Evolutionary conservation across 495 filamentous ascomycete species (phyloP), one percentile per base, ranked within the genome.

Genomic region (Penicillium flavigenum): DNA sequence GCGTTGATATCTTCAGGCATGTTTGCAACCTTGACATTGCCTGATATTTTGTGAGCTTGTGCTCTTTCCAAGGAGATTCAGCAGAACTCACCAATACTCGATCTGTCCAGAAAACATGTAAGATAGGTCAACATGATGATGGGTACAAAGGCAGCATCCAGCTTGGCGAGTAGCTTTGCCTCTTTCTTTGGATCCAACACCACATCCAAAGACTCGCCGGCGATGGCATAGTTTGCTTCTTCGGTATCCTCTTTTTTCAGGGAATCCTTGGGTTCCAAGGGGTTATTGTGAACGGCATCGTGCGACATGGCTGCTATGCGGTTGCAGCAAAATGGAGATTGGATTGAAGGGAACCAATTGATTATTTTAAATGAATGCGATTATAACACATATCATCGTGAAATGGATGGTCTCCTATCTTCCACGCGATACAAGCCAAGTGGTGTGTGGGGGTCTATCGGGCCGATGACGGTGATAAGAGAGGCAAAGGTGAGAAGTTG

Each of bases 101-200:
- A 69, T 29, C 78, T 69, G 56, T 80, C 77, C 36, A 80, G 56
- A 48, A 79, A 79, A 50, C 74, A 75, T 12, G 71, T 66, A 12
- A 80, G 56, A 46, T 79, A 79, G 0, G 76, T 71, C 12, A 80
- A 58, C 77, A 79, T 80, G 51, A 80, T 79, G 6, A 78, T 71
- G 0, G 76, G 76, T 0, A 76, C 72, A 54, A 80, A 76, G 10
- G 69, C 71, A 1, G 67, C 16, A 61, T 80, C 76, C n/a, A 80
- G 61, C 41, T 79, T 79, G 36, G 65, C 48, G 17, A 79, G 64
- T 7, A 78, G 62, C 54, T 73, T 76, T 38, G 56, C 51, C 60
- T 76, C 71, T 57, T 72, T 69, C 24, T 53, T 55, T 9, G 64
- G 63, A 39, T 75, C 72, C 4, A 75, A 60, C 5, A 65, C 59